phyloP scores from a whole-genome alignment of 345 rosid genomes.

The Hypericum androsaemum region DNA sequence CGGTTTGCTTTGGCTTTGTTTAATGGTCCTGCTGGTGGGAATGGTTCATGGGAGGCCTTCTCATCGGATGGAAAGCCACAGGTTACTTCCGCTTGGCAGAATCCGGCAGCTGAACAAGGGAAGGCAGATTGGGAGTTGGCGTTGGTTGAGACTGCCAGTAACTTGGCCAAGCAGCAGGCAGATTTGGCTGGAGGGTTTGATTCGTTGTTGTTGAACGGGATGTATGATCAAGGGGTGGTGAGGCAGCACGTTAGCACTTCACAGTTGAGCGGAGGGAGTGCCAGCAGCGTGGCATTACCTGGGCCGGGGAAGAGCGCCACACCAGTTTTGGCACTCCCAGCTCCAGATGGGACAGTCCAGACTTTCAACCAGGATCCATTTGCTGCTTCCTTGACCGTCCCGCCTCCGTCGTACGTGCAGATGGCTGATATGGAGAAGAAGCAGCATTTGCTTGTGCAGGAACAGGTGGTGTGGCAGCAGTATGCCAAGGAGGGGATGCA shows the following conservation, averaged over 20 bases:
- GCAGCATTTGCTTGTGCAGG: conserved; percentile 18
- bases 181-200: conserved; percentile 18
- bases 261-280: conserved; percentile 15
- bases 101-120: conserved; percentile 17
- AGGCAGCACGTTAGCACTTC: conserved; percentile 18
- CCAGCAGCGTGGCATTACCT: conserved; percentile 20
- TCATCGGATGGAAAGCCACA: conserved; percentile 10
- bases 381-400: conserved; percentile 17
- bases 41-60: conserved; percentile 17
- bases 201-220: conserved; percentile 17
- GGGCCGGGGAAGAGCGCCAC: conserved; percentile 6
- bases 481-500: conserved; percentile 22
- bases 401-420: conserved; percentile 27
- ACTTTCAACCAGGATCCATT: conserved; percentile 21
- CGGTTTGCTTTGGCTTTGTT: conserved; percentile 20
- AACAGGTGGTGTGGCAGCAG: conserved; percentile 21
- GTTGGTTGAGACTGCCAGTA: conserved; percentile 19
- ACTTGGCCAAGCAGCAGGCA: conserved; percentile 18
- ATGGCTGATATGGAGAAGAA: conserved; percentile 23
- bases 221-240: conserved; percentile 22
- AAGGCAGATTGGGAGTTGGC: conserved; percentile 20
- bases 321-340: conserved; percentile 19
- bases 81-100: conserved; percentile 24
- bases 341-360: conserved; percentile 17
- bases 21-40: conserved; percentile 2